Conservation (phyloP, 768 basidiomycete species). For the Lentinula detonsa region DNA sequence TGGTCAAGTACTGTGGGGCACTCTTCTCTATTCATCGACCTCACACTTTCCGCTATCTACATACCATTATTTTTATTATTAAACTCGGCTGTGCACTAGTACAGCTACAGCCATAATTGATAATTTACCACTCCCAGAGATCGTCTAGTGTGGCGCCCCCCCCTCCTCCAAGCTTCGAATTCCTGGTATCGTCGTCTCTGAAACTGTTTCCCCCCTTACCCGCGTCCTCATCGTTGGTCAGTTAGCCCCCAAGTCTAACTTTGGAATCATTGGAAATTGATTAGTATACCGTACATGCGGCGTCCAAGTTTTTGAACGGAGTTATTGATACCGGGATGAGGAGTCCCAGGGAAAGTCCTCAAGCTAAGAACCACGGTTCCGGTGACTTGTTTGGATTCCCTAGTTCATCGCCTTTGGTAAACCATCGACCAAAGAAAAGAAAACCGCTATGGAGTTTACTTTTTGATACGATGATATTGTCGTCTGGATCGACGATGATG, state of each 20-base stretch:
- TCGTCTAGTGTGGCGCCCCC: neutral
- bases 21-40: neutral
- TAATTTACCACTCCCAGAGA: neutral
- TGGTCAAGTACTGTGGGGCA: neutral
- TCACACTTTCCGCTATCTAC: neutral
- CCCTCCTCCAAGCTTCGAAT: neutral
- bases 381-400: neutral
- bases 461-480: too few relatives aligned
- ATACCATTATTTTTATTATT: neutral
- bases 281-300: neutral
- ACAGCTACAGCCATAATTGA: neutral
- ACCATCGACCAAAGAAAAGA: too few relatives aligned
- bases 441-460: too few relatives aligned
- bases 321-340: neutral
- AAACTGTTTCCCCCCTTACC: neutral
- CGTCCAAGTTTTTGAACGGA: neutral
- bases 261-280: neutral
- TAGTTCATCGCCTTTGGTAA: too few relatives aligned
- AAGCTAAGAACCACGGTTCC: neutral
- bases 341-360: neutral
- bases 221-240: neutral
- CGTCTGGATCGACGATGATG: too few relatives aligned
- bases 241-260: neutral
- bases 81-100: neutral
- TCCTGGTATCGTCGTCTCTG: neutral